Evolutionary conservation across 768 basidiomycete species (phyloP).

Genomic region (Lentinula edodes): DNA sequence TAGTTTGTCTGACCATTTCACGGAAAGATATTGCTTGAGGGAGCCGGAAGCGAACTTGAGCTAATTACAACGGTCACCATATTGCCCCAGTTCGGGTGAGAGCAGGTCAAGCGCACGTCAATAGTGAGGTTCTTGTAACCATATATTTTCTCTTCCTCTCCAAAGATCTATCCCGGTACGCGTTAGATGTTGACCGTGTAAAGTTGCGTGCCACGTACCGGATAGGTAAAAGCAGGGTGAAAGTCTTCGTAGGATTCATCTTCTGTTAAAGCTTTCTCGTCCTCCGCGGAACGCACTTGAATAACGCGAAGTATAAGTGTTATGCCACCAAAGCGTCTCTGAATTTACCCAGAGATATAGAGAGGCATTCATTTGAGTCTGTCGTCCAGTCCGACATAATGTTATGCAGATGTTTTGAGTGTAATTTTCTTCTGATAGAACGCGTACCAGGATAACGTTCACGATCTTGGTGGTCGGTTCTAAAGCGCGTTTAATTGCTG

Average conservation of each 20-base stretch:
- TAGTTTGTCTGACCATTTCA: constrained; percentile 66
- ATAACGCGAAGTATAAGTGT: not conserved
- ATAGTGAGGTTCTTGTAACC: constrained; percentile 84
- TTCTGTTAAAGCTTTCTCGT: constrained; percentile 50
- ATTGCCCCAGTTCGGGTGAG: not conserved
- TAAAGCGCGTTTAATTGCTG: not conserved
- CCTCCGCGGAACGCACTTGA: constrained; percentile 66
- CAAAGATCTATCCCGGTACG: constrained; percentile 63
- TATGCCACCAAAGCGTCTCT: not conserved
- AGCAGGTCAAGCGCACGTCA: constrained; percentile 48
- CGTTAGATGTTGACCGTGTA: not conserved
- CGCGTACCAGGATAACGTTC: not conserved
- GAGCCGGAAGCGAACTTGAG: constrained; percentile 86
- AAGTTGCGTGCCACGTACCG: constrained; percentile 42
- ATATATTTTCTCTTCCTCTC: constrained; percentile 94
- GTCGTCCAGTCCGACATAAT: constrained; percentile 11
- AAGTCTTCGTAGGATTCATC: constrained; percentile 64
- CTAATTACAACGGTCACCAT: constrained; percentile 30
- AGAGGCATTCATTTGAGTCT: constrained; percentile 9
- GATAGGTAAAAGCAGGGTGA: constrained; percentile 90
- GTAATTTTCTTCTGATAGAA: not conserved
- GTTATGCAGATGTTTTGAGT: not conserved
- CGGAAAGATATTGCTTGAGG: constrained; percentile 65
- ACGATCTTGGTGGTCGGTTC: not conserved
- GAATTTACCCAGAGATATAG: not conserved